These are phyloP conservation scores for Colletotrichum sp. DNA, from an alignment of 2,329 filamentous ascomycete species.

Conservation along the genomic window DNA sequence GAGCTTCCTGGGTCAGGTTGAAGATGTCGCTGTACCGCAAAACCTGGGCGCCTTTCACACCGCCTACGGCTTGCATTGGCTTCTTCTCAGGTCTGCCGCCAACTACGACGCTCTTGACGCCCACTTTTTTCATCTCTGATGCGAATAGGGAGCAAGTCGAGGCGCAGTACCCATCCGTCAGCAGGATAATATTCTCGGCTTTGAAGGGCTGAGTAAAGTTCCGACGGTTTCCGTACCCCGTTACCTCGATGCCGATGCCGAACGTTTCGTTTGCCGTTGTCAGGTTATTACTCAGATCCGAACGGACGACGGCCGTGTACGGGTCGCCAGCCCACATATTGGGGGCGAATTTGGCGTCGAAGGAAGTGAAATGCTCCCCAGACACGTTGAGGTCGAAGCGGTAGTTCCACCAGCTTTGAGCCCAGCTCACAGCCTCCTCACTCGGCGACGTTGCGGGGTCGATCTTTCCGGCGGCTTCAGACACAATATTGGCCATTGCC, in stretches of 20 bases:
- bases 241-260: slow-evolving; percentile 51
- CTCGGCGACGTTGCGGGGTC: slow-evolving; percentile 49
- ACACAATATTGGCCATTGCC: slow-evolving; percentile 46
- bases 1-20: background rate
- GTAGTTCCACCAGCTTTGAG: slow-evolving; percentile 52
- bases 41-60: slow-evolving; percentile 49
- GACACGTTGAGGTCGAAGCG: slow-evolving; percentile 48
- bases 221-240: slow-evolving; percentile 51
- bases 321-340: slow-evolving; percentile 50
- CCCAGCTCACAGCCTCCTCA: slow-evolving; percentile 36
- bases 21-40: slow-evolving; percentile 34
- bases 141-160: slow-evolving; percentile 63
- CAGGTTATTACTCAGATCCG: slow-evolving; percentile 51
- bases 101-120: background rate
- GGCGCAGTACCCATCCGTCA: slow-evolving; percentile 63
- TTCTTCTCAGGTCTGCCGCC: slow-evolving; percentile 32
- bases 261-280: slow-evolving; percentile 42
- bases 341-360: slow-evolving; percentile 48
- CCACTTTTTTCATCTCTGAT: slow-evolving; percentile 50
- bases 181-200: slow-evolving; percentile 60
- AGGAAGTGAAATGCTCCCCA: slow-evolving; percentile 53
- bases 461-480: slow-evolving; percentile 46
- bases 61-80: slow-evolving; percentile 48
- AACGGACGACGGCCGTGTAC: slow-evolving; percentile 57
- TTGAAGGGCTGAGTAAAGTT: slow-evolving; percentile 59